A percentile compares a stretch with the other conserved stretches of the same genome.
Conservation (phyloP, 257 asterid genomes). For the Nyctanthes arbortristis region DNA sequence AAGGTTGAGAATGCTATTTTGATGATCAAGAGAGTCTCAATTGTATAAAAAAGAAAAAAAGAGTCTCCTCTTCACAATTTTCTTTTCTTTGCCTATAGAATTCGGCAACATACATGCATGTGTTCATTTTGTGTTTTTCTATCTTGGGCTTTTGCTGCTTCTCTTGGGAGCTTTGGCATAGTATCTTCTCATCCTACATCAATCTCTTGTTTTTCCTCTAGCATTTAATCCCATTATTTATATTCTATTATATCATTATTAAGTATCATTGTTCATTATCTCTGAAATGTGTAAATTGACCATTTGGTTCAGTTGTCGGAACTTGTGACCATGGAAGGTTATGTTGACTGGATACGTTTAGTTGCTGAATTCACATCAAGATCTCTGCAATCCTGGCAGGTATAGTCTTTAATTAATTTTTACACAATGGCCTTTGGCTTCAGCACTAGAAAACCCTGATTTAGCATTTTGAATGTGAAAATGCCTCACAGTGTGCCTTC, state of each 20-base stretch:
- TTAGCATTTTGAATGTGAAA: neutral
- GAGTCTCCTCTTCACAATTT: neutral
- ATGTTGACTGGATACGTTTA: constrained; percentile 94
- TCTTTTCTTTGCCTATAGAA: neutral
- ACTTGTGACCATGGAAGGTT: constrained; percentile 94
- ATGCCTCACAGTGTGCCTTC: neutral
- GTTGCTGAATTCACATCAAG: constrained; percentile 92
- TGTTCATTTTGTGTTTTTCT: neutral
- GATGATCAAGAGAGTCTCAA: neutral
- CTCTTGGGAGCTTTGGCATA: constrained; percentile 7
- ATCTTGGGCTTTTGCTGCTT: constrained; percentile 20
- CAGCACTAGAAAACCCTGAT: constrained; percentile 3
- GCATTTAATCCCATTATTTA: neutral
- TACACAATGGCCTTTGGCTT: constrained; percentile 11
- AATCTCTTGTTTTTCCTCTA: constrained; percentile 17
- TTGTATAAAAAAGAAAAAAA: too few relatives aligned
- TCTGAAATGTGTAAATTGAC: constrained; percentile 24
- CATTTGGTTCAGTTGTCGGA: constrained; percentile 74
- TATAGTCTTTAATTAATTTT: constrained; percentile 15
- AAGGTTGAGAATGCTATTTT: neutral
- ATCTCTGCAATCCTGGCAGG: constrained; percentile 99
- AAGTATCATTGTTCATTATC: constrained; percentile 15
- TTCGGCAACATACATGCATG: neutral
- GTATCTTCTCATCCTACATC: constrained; percentile 11
- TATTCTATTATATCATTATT: neutral